These are phyloP conservation scores for Keithomyces neogunnii DNA, from an alignment of 2,329 filamentous ascomycete genomes.

Conservation along the genomic window DNA sequence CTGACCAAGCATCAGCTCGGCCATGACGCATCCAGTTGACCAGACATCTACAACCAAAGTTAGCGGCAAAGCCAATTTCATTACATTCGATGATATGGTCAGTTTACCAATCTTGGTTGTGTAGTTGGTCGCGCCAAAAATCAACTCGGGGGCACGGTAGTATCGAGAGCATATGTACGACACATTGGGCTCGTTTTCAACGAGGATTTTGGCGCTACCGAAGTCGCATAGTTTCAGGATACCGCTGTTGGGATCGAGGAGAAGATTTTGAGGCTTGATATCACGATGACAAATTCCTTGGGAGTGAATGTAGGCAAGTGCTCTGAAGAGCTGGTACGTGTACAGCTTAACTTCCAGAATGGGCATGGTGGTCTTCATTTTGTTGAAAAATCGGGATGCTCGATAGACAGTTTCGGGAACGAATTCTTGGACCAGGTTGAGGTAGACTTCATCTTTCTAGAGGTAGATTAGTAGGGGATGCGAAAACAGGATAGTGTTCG, in stretches of 20 bases:
- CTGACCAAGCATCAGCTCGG: conserved; percentile 96
- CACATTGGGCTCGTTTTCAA: conserved; percentile 98
- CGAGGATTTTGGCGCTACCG: conserved; percentile 95
- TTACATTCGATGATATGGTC: neutral
- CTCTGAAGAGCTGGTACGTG: conserved; percentile 98
- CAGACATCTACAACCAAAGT: conserved; percentile 72
- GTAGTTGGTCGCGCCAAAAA: conserved; percentile 98
- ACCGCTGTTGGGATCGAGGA: conserved; percentile 84
- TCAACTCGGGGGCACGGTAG: conserved; percentile 95
- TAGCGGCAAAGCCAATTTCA: conserved; percentile 9
- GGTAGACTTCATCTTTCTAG: conserved; percentile 95
- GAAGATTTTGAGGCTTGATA: conserved; percentile 97
- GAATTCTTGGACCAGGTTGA: conserved; percentile 96
- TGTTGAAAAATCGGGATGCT: conserved; percentile 98
- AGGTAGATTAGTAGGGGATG: neutral
- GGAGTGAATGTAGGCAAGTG: conserved; percentile 96
- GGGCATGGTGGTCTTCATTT: conserved; percentile 99
- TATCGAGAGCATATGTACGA: conserved; percentile 99
- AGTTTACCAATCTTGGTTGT: conserved; percentile 95
- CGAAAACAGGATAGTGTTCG: neutral
- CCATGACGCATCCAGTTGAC: conserved; percentile 99
- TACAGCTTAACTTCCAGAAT: conserved; percentile 98
- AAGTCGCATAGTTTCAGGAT: conserved; percentile 98
- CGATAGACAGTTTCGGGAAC: conserved; percentile 98
- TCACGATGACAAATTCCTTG: conserved; percentile 98